phyloP scores from a whole-genome alignment of 257 asterid genomes.

The Ligustrum vulgare region DNA sequence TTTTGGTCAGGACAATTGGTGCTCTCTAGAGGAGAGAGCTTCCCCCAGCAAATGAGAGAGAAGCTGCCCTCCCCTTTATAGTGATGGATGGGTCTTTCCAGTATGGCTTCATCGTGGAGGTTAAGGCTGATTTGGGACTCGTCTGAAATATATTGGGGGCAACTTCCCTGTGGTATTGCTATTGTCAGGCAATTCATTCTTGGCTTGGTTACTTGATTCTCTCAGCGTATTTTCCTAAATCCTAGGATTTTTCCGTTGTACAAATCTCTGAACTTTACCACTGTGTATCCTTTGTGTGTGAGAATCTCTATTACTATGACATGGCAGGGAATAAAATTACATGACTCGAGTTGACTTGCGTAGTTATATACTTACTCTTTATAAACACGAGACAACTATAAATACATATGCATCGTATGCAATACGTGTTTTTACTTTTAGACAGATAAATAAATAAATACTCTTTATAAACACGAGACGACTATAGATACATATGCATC shows the following conservation, averaged over 20 bases:
- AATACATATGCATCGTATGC: too few species aligned
- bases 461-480: too few species aligned
- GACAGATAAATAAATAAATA: too few species aligned
- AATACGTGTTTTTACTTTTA: too few species aligned
- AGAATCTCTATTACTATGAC: background rate
- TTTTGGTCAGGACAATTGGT: conserved; percentile 39
- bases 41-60: conserved; percentile 45
- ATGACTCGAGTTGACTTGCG: too few species aligned
- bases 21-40: conserved; percentile 39
- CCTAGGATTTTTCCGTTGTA: background rate
- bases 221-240: background rate
- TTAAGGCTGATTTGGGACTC: background rate
- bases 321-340: too few species aligned
- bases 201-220: conserved; percentile 71
- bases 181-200: conserved; percentile 92
- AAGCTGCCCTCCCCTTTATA: conserved; percentile 23
- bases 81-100: background rate
- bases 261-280: background rate
- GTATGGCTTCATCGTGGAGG: background rate
- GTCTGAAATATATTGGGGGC: background rate
- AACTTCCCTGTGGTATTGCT: background rate
- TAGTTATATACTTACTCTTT: too few species aligned
- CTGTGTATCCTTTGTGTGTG: background rate
- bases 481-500: too few species aligned
- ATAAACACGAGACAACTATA: too few species aligned